Conservation (phyloP, 768 basidiomycete genomes). For the Hemileccinum rubropunctum region DNA sequence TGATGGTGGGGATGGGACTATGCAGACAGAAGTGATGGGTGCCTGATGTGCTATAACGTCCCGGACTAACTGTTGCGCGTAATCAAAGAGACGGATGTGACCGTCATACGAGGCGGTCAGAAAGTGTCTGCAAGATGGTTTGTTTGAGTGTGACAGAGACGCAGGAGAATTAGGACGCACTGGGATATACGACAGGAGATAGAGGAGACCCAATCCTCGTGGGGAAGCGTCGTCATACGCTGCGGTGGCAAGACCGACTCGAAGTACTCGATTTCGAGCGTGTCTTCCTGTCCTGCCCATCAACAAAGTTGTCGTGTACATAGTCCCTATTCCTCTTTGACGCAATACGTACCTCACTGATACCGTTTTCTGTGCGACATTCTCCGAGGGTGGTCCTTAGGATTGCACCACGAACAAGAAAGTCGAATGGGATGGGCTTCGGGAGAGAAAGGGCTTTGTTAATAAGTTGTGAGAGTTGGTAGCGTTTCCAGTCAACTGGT, state of each 20-base stretch:
- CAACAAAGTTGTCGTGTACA: constrained; percentile 5
- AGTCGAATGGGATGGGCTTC: constrained; percentile 88
- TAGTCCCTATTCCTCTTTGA: not conserved
- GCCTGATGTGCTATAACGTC: constrained; percentile 55
- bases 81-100: constrained; percentile 68
- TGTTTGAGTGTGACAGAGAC: not conserved
- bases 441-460: constrained; percentile 85
- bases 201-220: constrained; percentile 93
- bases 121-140: constrained; percentile 48
- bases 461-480: constrained; percentile 93
- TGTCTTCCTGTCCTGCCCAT: constrained; percentile 64
- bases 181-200: constrained; percentile 55
- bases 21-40: constrained; percentile 63
- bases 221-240: constrained; percentile 72
- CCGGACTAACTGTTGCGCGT: constrained; percentile 55
- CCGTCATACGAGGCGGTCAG: constrained; percentile 83
- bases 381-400: constrained; percentile 67
- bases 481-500: constrained; percentile 87
- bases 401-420: constrained; percentile 81
- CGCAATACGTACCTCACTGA: constrained; percentile 55
- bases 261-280: constrained; percentile 89
- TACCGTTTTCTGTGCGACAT: constrained; percentile 69
- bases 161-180: constrained; percentile 5
- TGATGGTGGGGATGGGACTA: constrained; percentile 41
- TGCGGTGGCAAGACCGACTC: constrained; percentile 86